Base-by-base conservation (phyloP, 768 basidiomycete species). In the Daedaleopsis nitida region DNA sequence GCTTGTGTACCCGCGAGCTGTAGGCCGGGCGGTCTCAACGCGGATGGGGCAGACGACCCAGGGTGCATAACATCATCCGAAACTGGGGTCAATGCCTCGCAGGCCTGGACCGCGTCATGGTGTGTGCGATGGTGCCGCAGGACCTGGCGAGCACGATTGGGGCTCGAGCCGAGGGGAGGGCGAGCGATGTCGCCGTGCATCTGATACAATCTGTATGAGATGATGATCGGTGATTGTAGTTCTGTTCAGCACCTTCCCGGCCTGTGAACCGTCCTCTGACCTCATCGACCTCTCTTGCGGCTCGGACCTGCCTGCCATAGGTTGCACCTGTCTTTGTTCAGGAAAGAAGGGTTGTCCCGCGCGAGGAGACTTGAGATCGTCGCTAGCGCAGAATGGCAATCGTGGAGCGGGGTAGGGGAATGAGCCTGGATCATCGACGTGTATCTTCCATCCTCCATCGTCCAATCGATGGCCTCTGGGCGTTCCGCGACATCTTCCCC, bases 161-260 rank as follows among this genome's bases (percentile, higher is more conserved):
- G 50, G 49, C 43, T 24, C 21, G 47, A 14, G 55, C 32, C 14
- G 53, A 11, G 27, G 21, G 13, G 21, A 44, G 34, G 24, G n/a
- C n/a, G n/a, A n/a, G n/a, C 27, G 11, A 23, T 23, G 32, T n/a
- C 48, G 47, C 47, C 59, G 42, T 32, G 59, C 59, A 60, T 60
- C 63, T 58, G 59, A 60, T 58, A 64, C 60, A 60, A 65, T 65
- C 64, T 67, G 59, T 52, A 53, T 63, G 61, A 67, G 66, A 63
- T 60, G 63, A 63, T 65, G 59, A 67, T 67, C 66, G 66, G 64
- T 63, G 64, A 65, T 59, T 58, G 63, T 27, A 58, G 45, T 64
- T 57, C 59, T 19, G 27, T 55, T 24, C 42, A 35, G 48, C 56
- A 57, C 55, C 61, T 64, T 62, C 63, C 53, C 62, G 23, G 34